Evolutionary conservation across 192 early-diverging fungal genomes (phyloP).

Genomic region (Coemansia sp.): DNA sequence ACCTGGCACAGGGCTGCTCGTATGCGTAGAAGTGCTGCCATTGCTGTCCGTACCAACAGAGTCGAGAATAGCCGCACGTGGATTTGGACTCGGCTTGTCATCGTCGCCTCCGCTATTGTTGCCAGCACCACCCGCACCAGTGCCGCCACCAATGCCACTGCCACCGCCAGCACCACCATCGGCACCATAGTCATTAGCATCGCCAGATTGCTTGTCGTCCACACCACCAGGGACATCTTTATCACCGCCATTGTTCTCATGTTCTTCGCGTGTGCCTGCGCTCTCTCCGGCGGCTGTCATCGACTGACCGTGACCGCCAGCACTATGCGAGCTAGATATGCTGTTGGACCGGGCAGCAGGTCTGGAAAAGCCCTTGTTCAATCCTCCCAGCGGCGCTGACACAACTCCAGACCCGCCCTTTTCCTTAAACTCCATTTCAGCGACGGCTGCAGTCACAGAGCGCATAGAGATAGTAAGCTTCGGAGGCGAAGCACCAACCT

Average conservation of each 20-base stretch:
- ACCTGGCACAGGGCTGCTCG: conserved; percentile 23
- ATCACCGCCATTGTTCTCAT: background rate
- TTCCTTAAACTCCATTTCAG: background rate
- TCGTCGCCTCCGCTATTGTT: conserved; percentile 20
- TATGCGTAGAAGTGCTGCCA: conserved; percentile 37
- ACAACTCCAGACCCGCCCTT: conserved; percentile 10
- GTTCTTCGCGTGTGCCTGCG: background rate
- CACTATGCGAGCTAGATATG: conserved; percentile 49
- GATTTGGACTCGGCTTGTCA: conserved; percentile 33
- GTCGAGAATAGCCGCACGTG: conserved; percentile 26
- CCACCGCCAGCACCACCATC: conserved; percentile 5
- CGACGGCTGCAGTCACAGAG: conserved; percentile 5
- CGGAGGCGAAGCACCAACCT: conserved; percentile 12
- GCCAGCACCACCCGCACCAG: conserved; percentile 9
- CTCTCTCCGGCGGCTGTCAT: conserved; percentile 15
- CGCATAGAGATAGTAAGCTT: conserved; percentile 35
- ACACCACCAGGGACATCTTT: background rate
- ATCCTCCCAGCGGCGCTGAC: conserved; percentile 34
- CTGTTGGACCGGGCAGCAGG: conserved; percentile 46
- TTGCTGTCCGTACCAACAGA: conserved; percentile 28
- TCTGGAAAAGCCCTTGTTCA: conserved; percentile 6
- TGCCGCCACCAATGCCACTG: background rate
- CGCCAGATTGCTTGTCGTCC: background rate
- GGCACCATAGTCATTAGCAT: background rate
- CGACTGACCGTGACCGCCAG: conserved; percentile 42